Evolutionary conservation across 2,329 filamentous ascomycete species (phyloP), one percentile per base, ranked within the genome.

Genomic region (Aspergillus jensenii): DNA sequence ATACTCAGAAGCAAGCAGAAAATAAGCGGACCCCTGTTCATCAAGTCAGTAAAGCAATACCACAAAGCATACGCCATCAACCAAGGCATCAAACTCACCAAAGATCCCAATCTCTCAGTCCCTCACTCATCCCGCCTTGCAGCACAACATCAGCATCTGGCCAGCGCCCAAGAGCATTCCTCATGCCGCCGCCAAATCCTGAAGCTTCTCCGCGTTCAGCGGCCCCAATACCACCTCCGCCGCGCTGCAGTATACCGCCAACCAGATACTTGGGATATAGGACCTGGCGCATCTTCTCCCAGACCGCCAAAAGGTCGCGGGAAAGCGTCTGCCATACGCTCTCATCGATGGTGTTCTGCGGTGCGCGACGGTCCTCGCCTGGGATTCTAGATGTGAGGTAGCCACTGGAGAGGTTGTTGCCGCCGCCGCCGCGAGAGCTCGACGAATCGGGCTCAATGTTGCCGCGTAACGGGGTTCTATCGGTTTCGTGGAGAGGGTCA

Each of bases 201-300:
- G 70, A 66, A 9, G 78, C 80, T 65, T 86, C 83, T 15, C 81
- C 84, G 65, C 82, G 78, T 69, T 86, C 84, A n/a, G 81, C 82
- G 37, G 80, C 83, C 19, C 78, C 82, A 49, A 74, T 76, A 3
- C 76, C 75, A 39, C 83, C 83, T n/a, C 83, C 83, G 33, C 83
- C 81, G 51, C 80, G 75, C 62, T 81, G 77, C 76, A 88, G 76
- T 69, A 87, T 81, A 40, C 86, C 86, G 41, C 86, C 86, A 23
- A 99, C 88, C 49, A 99, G 83, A 78, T 98, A 98, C 71, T 93
- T 93, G 17, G 95, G 95, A 77, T 91, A 99, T 60, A 99, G 85
- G 40, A 99, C 95, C 81, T 97, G 93, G 75, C 90, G 88, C 88
- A 99, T 91, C 83, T 99, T 99, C 78, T 91, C 90, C 93, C 95